Evolutionary conservation across 1,284 basidiomycete species (phyloP).

Genomic region (Amylostereum chailletii): DNA sequence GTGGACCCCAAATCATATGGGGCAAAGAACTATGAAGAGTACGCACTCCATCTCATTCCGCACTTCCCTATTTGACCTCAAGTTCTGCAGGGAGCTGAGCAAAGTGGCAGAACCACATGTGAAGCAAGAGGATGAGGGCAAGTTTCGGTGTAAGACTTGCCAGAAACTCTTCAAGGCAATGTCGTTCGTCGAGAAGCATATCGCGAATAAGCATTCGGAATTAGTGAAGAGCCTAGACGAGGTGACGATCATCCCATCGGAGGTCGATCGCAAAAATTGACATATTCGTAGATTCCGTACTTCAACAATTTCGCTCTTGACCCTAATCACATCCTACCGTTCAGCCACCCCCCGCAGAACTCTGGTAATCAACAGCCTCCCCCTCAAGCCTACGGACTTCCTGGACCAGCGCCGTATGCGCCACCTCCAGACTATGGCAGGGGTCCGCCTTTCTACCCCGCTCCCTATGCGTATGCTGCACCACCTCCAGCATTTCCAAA

Average conservation of each 20-base stretch:
- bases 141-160: conserved; percentile 92
- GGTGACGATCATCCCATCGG: conserved; percentile 28
- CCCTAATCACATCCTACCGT: conserved; percentile 85
- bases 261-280: neutral
- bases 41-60: conserved; percentile 23
- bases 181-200: conserved; percentile 92
- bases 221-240: conserved; percentile 71
- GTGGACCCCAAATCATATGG: conserved; percentile 83
- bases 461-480: conserved; percentile 2
- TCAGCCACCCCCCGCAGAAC: conserved; percentile 62
- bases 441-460: conserved; percentile 1
- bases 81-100: conserved; percentile 57
- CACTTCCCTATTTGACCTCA: conserved; percentile 7
- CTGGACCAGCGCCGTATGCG: conserved; percentile 32
- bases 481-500: conserved; percentile 35
- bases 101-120: conserved; percentile 71
- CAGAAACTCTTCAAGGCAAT: conserved; percentile 94
- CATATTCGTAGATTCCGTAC: conserved; percentile 55
- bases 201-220: conserved; percentile 83
- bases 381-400: conserved; percentile 73
- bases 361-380: conserved; percentile 60
- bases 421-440: conserved; percentile 18
- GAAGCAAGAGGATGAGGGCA: conserved; percentile 92
- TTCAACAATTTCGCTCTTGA: conserved; percentile 93
- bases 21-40: conserved; percentile 87